A percentile compares a stretch with the other conserved stretches of the same genome.
Evolutionary conservation across 805 yeast genomes (phyloP).

Genomic region (Myxozyma udenii): DNA sequence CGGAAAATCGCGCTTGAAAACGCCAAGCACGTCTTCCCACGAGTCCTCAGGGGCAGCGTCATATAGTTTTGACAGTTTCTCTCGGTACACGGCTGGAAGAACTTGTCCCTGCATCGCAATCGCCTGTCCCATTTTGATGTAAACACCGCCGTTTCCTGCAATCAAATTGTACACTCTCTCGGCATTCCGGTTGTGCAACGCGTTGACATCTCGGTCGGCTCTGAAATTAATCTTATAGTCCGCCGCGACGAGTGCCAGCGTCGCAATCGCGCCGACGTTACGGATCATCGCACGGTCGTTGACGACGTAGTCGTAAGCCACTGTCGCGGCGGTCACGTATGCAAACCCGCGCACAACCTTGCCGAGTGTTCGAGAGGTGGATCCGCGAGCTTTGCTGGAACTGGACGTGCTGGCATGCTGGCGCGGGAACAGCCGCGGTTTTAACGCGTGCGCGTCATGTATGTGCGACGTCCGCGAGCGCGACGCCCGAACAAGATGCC

Average conservation of each 20-base stretch:
- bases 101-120: conserved; percentile 70
- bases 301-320: conserved; percentile 40
- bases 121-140: conserved; percentile 75
- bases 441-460: no score
- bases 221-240: conserved; percentile 58
- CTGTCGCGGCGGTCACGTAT: no score
- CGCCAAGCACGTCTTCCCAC: conserved; percentile 41
- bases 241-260: conserved; percentile 51
- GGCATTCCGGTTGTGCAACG: conserved; percentile 60
- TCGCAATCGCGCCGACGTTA: conserved; percentile 50
- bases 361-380: conserved; percentile 2
- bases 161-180: conserved; percentile 48
- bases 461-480: no score
- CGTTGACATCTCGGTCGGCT: conserved; percentile 47
- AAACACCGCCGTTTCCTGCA: conserved; percentile 53
- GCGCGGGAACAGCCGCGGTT: no score
- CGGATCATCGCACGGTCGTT: conserved; percentile 54
- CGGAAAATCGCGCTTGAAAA: conserved; percentile 39
- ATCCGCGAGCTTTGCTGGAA: neutral
- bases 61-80: conserved; percentile 54
- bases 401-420: neutral
- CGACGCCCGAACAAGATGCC: no score
- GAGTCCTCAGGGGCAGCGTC: conserved; percentile 65
- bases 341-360: conserved; percentile 17
- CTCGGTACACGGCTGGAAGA: conserved; percentile 64